Evolutionary conservation across 768 basidiomycete genomes (phyloP), one percentile per base, ranked within the genome.

Genomic region (Tylopilus sp.): DNA sequence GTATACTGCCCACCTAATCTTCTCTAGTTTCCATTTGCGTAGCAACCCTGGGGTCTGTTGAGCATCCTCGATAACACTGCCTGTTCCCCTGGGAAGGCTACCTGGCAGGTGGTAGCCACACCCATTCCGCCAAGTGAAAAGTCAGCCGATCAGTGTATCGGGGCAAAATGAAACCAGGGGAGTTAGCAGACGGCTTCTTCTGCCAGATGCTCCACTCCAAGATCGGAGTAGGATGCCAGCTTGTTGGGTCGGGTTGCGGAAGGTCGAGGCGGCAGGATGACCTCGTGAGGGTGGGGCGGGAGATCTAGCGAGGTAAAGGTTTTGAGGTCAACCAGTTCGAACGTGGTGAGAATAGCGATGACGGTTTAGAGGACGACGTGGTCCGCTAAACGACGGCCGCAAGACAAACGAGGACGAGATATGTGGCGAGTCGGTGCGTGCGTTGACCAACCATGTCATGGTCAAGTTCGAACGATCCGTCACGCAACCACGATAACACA

Each of bases 271-370:
- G n/a, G n/a, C n/a, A n/a, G n/a, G 47, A 41, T 45, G 53, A 41
- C 29, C 10, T 19, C 45, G 22, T 53, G 62, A 34, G 67, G 43
- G 45, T 63, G 56, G 21, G 64, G 63, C 0, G 64, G 62, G 13
- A 73, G 65, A 46, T 60, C 61, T 9, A 73, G 59, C 26, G 72
- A 68, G 4, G 57, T 52, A 8, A n/a, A n/a, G n/a, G n/a, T n/a
- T n/a, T n/a, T n/a, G n/a, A n/a, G n/a, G n/a, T n/a, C 25, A 41
- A 14, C 56, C 48, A 52, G 45, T n/a, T 31, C 8, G 44, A 9
- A 29, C 8, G 33, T n/a, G 48, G 22, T 24, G 38, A 11, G 22
- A 22, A 14, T 16, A 30, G n/a, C n/a, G 40, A 25, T 34, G 40
- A 11, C 22, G 44, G 24, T 40, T 14, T 24, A 43, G n/a, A 22